phyloP scores from a whole-genome alignment of 2,329 filamentous ascomycete species.

The Phyllosticta ampelicida region DNA sequence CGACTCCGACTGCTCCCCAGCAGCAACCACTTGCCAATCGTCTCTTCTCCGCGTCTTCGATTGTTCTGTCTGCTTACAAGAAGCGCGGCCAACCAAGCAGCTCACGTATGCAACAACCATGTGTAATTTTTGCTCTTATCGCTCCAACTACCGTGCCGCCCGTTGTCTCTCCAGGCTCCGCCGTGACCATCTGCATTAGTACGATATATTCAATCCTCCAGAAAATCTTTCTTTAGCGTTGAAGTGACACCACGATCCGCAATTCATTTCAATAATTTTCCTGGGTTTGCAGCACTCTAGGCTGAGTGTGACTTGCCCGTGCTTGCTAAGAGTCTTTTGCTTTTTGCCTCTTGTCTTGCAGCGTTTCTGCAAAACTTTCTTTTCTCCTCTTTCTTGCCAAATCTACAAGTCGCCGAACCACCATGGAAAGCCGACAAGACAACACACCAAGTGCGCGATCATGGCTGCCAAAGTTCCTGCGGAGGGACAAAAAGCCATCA shows the following conservation, averaged over 20 bases:
- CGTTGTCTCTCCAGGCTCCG: not conserved
- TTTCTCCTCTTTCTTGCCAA: not conserved
- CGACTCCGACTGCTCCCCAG: not conserved
- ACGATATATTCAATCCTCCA: slow-evolving; percentile 9
- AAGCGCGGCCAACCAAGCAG: not conserved
- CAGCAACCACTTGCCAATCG: not conserved
- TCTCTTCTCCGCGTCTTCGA: not conserved
- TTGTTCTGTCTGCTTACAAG: not conserved
- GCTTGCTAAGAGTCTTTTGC: not conserved
- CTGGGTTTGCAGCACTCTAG: not conserved
- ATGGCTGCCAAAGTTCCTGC: slow-evolving; percentile 22
- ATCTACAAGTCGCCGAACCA: not conserved
- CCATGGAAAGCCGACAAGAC: slow-evolving; percentile 11
- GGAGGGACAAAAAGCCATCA: slow-evolving; percentile 12
- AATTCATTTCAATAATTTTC: not conserved
- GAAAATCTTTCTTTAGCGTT: not conserved
- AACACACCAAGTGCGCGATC: slow-evolving; percentile 13
- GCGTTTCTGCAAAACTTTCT: not conserved
- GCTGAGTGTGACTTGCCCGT: not conserved
- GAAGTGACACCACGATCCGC: not conserved
- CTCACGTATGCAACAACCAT: not conserved
- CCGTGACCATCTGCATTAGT: slow-evolving; percentile 13
- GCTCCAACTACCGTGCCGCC: not conserved
- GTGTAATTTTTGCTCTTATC: not conserved
- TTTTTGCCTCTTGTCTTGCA: not conserved